Evolutionary conservation across 768 basidiomycete species (phyloP).

Genomic region (Leccinum disarticulatum): DNA sequence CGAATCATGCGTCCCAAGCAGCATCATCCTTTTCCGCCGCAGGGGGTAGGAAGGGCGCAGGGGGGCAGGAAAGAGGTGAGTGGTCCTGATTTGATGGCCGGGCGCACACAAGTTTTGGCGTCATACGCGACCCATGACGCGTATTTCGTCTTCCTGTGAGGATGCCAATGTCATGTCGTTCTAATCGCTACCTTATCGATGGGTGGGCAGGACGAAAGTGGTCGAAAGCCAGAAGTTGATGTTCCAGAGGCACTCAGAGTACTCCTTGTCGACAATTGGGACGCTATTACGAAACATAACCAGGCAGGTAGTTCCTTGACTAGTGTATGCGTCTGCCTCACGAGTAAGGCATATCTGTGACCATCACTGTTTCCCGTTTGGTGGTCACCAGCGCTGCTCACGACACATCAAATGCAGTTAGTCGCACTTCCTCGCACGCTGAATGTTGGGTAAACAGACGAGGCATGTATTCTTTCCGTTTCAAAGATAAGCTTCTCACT

Average conservation of each 20-base stretch:
- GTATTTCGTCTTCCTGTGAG: neutral
- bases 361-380: neutral
- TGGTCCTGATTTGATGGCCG: slow-evolving; percentile 3
- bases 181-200: neutral
- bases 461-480: slow-evolving; percentile 36
- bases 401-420: slow-evolving; percentile 49
- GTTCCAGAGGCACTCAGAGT: slow-evolving; percentile 91
- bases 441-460: slow-evolving; percentile 56
- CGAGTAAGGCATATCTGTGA: neutral
- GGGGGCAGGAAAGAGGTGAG: slow-evolving; percentile 64
- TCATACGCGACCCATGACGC: neutral
- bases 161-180: neutral
- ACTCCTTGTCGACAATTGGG: slow-evolving; percentile 96
- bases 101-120: neutral
- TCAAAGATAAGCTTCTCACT: neutral
- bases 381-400: neutral
- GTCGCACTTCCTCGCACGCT: slow-evolving; percentile 81
- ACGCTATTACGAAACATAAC: slow-evolving; percentile 90
- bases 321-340: slow-evolving; percentile 1
- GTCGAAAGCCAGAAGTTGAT: slow-evolving; percentile 81
- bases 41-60: too few relatives aligned
- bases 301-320: slow-evolving; percentile 50
- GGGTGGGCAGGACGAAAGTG: slow-evolving; percentile 62
- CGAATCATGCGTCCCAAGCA: too few relatives aligned
- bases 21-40: too few relatives aligned